Base-by-base conservation (phyloP, 306 rosid species). In the Prunus dulcis region DNA sequence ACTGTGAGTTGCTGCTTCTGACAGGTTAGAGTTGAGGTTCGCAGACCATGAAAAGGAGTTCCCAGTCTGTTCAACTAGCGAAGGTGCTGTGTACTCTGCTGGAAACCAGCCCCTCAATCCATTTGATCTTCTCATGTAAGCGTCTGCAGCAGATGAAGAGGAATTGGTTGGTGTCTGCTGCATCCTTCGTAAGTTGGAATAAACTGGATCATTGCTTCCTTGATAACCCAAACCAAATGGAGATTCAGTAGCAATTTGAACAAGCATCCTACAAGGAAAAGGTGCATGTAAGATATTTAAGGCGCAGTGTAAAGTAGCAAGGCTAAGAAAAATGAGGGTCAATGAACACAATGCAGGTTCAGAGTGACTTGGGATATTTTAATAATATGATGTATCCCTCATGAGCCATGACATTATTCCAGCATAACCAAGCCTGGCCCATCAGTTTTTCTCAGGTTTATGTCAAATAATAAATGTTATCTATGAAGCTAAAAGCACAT, bases 91-190 rank as follows among this genome's bases (percentile, higher is more conserved):
- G 9, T 63, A n/a, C 49, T 57, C 51, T 19, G 34, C 62, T 3
- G 5, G 50, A 74, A 28, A 18, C 47, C 8, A n/a, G 18, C 30
- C 60, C 43, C 58, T 11, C 12, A 22, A 62, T 64, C 15, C 61
- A 63, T 63, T 49, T 46, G 78, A 13, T 47, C 27, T 61, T 51
- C 78, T 64, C 61, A 63, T 49, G 71, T 70, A 47, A 74, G 47
- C 15, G 3, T 13, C 10, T 4, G 13, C 61, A 3, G 9, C 70
- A 19, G 43, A 49, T 74, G 78, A 46, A 19, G 20, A 49, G 22
- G 69, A 74, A 28, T 61, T 61, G 43, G 20, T 47, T 27, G 4
- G 60, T 32, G 22, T 20, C 49, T 28, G 78, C 70, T 47, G 78
- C 49, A 61, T 61, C 69, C 10, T 8, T 47, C 0, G 77, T 68